phyloP scores from a whole-genome alignment of 2,329 filamentous ascomycete genomes.

The Alternaria viburni region DNA sequence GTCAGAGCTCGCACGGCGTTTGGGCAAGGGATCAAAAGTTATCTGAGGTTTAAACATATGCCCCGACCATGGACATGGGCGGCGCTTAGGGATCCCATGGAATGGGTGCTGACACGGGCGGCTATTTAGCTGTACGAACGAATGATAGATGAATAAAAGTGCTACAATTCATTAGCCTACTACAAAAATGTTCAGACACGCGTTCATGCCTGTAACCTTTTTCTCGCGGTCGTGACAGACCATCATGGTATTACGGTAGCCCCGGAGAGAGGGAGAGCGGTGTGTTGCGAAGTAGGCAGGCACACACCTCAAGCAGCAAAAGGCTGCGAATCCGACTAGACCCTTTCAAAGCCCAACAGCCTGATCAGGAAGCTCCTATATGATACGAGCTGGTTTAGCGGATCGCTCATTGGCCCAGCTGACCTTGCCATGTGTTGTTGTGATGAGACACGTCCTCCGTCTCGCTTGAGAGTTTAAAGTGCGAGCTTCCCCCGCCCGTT shows the following conservation, averaged over 20 bases:
- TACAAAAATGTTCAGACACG: not conserved
- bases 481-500: slow-evolving; percentile 9
- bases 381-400: not conserved
- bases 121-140: slow-evolving; percentile 3
- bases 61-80: not conserved
- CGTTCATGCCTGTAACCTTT: not conserved
- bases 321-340: not conserved
- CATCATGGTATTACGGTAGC: not conserved
- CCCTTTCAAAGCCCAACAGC: not conserved
- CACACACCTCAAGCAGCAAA: not conserved
- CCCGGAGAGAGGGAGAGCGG: not conserved
- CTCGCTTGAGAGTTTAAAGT: slow-evolving; percentile 10
- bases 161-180: not conserved
- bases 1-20: slow-evolving; percentile 5
- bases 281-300: not conserved
- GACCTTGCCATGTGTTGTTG: slow-evolving; percentile 22
- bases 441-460: slow-evolving; percentile 16
- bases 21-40: slow-evolving; percentile 5
- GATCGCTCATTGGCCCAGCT: slow-evolving; percentile 15
- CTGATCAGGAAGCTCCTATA: not conserved
- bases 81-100: slow-evolving; percentile 13
- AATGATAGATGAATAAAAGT: slow-evolving; percentile 13
- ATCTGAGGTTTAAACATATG: not conserved
- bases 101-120: slow-evolving; percentile 4
- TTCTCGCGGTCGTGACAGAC: not conserved